A percentile compares a stretch with the other conserved stretches of the same genome.
Evolutionary conservation across 73 alveolate genomes (phyloP).

Genomic region (Tetrahymena borealis): DNA sequence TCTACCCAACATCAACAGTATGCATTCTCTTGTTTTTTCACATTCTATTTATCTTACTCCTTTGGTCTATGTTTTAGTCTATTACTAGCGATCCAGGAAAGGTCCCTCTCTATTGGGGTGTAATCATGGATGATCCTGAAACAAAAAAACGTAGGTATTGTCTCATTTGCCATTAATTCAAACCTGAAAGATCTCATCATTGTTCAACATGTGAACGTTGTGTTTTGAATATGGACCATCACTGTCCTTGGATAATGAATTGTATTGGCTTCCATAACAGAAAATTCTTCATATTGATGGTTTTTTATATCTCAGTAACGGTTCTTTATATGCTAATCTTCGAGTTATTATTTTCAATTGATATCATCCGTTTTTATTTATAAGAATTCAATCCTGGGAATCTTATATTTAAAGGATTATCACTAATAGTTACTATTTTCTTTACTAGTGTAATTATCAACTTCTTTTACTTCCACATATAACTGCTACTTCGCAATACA

Average conservation of each 20-base stretch:
- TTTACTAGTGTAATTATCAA: conserved; percentile 24
- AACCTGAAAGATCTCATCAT: conserved; percentile 90
- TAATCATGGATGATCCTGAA: conserved; percentile 80
- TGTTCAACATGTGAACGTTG: conserved; percentile 80
- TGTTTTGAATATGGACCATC: conserved; percentile 94
- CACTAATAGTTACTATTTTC: neutral
- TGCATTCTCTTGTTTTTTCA: neutral
- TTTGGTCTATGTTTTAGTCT: conserved; percentile 59
- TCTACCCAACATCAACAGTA: neutral
- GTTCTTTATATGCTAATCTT: neutral
- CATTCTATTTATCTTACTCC: conserved; percentile 39
- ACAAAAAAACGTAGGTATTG: conserved; percentile 82
- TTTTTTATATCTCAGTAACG: conserved; percentile 48
- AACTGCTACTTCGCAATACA: conserved; percentile 34
- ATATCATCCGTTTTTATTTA: neutral
- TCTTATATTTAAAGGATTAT: neutral
- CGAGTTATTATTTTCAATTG: neutral
- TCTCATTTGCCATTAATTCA: conserved; percentile 85
- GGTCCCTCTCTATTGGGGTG: conserved; percentile 87
- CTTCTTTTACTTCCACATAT: conserved; percentile 37
- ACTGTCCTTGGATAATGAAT: conserved; percentile 91
- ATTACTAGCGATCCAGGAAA: conserved; percentile 77
- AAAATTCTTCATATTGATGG: conserved; percentile 69
- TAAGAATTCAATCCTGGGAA: conserved; percentile 2
- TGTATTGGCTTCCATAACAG: conserved; percentile 88